phyloP scores from a whole-genome alignment of 2,329 filamentous ascomycete genomes.

The Epichloe scottii region DNA sequence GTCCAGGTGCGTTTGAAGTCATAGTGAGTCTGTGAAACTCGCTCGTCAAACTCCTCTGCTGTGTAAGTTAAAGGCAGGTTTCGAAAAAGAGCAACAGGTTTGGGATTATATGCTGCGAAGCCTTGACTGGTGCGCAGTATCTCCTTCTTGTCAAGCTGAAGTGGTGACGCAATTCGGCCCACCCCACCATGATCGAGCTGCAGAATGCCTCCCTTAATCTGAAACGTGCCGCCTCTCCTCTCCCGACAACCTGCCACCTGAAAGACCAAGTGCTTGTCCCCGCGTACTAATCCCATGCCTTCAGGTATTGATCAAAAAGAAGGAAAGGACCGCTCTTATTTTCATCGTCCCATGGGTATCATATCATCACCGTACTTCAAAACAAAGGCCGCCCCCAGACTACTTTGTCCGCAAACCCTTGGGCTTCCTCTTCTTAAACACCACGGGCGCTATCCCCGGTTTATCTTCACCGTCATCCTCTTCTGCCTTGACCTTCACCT shows the following conservation, averaged over 20 bases:
- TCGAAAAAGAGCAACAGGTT: neutral
- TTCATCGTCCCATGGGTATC: conserved; percentile 4
- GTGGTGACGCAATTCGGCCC: neutral
- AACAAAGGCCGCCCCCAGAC: conserved; percentile 5
- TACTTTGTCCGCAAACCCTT: conserved; percentile 51
- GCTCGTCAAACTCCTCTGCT: neutral
- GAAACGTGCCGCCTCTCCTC: too few relatives aligned
- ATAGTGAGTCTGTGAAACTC: conserved; percentile 18
- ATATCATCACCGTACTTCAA: neutral
- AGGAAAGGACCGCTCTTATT: neutral
- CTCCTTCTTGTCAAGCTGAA: neutral
- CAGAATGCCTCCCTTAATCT: too few relatives aligned
- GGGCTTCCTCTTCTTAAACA: conserved; percentile 72
- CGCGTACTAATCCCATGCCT: too few relatives aligned
- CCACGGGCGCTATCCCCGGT: conserved; percentile 31
- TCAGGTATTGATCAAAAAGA: neutral
- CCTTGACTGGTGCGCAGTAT: neutral
- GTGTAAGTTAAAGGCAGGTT: neutral
- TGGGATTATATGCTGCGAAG: neutral
- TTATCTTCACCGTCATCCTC: conserved; percentile 22
- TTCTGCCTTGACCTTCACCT: conserved; percentile 21
- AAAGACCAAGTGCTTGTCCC: too few relatives aligned
- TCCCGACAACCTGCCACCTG: too few relatives aligned
- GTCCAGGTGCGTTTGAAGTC: conserved; percentile 39
- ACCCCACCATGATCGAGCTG: neutral